Conservation (phyloP, 1,139 yeast species). For the Geotrichum klebahnii region DNA sequence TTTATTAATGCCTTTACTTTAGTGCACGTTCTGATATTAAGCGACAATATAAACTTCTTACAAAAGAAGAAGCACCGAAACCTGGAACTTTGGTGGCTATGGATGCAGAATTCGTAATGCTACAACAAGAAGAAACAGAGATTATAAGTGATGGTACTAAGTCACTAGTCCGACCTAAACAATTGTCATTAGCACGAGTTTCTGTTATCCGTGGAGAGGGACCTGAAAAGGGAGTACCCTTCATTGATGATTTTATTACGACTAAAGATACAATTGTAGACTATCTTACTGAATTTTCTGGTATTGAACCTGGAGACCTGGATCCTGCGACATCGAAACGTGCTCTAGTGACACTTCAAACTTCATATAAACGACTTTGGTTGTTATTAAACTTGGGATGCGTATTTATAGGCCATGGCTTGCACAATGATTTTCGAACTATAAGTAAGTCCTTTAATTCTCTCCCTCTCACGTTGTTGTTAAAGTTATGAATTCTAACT, state of each 20-base stretch:
- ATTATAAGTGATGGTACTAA: conserved; percentile 67
- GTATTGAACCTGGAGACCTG: conserved; percentile 87
- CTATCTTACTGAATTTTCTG: conserved; percentile 85
- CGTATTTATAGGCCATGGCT: conserved; percentile 91
- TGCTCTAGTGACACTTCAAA: conserved; percentile 72
- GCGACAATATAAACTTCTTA: conserved; percentile 62
- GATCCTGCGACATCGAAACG: conserved; percentile 65
- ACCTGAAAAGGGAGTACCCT: conserved; percentile 68
- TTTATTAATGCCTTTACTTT: not conserved
- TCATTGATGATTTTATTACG: conserved; percentile 88
- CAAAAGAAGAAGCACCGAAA: conserved; percentile 63
- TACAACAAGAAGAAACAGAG: conserved; percentile 77
- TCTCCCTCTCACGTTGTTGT: not conserved
- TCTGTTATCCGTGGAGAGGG: conserved; percentile 78
- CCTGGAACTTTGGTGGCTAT: conserved; percentile 81
- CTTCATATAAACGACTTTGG: conserved; percentile 88
- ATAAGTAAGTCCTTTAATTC: conserved; percentile 44
- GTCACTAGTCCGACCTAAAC: conserved; percentile 67
- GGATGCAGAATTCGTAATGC: conserved; percentile 92
- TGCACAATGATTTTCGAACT: conserved; percentile 85
- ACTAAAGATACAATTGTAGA: conserved; percentile 63
- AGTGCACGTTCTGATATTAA: conserved; percentile 52
- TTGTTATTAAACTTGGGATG: conserved; percentile 81
- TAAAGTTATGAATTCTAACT: not conserved
- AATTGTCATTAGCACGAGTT: conserved; percentile 77